These are phyloP conservation scores for Protomyces pachydermus DNA, from an alignment of 1,139 yeast species.

Conservation along the genomic window DNA sequence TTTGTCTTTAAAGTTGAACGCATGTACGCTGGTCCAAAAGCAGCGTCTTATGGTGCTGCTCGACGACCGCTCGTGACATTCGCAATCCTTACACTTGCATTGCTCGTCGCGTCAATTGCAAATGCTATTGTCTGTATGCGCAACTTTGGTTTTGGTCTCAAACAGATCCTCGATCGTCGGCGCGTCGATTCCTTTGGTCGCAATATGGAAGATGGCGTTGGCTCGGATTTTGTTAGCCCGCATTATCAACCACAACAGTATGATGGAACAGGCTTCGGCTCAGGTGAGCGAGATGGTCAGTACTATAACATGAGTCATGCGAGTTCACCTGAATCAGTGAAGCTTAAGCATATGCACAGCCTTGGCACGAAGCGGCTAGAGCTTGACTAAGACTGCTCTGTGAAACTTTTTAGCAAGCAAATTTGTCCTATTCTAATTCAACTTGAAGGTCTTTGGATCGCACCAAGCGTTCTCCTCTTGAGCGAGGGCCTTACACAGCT, in stretches of 20 bases:
- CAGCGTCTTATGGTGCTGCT: slow-evolving; percentile 47
- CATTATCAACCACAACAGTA: neutral
- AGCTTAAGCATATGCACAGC: neutral
- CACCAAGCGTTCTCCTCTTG: too few species aligned
- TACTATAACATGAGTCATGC: neutral
- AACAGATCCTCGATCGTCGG: slow-evolving; percentile 30
- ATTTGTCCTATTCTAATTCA: neutral
- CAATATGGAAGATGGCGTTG: neutral
- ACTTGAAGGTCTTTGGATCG: too few species aligned
- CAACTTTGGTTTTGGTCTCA: slow-evolving; percentile 47
- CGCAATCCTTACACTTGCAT: slow-evolving; percentile 45
- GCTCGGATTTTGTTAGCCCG: neutral
- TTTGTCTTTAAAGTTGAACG: slow-evolving; percentile 51
- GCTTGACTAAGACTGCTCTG: neutral
- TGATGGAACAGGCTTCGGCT: neutral
- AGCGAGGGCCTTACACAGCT: too few species aligned
- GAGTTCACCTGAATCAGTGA: neutral
- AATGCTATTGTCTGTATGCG: slow-evolving; percentile 42
- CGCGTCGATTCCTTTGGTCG: slow-evolving; percentile 2
- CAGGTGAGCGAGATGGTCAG: neutral
- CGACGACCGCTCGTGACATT: slow-evolving; percentile 49
- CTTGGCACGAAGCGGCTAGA: neutral
- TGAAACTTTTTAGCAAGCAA: neutral
- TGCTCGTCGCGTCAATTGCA: slow-evolving; percentile 43
- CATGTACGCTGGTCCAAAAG: slow-evolving; percentile 48